A percentile compares a stretch with the other conserved stretches of the same genome.
phyloP scores from a whole-genome alignment of 2,329 filamentous ascomycete species.

The Thelonectria discophora region DNA sequence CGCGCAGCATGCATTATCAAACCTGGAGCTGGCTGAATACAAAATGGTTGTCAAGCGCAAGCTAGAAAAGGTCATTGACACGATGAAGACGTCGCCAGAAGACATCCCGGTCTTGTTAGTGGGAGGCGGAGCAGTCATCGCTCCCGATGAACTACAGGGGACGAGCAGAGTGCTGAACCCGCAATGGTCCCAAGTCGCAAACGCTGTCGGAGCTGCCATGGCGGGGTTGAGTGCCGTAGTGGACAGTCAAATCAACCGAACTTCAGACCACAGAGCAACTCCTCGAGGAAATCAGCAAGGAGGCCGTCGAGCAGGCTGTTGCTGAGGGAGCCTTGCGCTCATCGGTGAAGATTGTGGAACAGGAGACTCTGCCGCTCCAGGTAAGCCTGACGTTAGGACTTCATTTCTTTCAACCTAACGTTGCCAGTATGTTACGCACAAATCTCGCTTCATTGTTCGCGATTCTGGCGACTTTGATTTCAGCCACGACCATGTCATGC shows the following conservation, averaged over 20 bases:
- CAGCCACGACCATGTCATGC: constrained; percentile 17
- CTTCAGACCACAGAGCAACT: constrained; percentile 49
- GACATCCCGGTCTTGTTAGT: constrained; percentile 69
- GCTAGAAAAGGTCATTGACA: constrained; percentile 66
- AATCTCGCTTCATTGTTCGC: constrained; percentile 64
- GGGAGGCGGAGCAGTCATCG: constrained; percentile 69
- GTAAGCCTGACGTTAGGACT: constrained; percentile 40
- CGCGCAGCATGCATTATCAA: constrained; percentile 44
- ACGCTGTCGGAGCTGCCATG: constrained; percentile 71
- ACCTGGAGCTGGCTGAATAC: constrained; percentile 50
- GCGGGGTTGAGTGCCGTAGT: constrained; percentile 65
- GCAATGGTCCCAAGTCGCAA: constrained; percentile 66
- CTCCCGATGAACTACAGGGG: constrained; percentile 62
- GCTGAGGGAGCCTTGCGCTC: constrained; percentile 55
- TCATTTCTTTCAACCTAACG: constrained; percentile 12
- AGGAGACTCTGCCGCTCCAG: constrained; percentile 63
- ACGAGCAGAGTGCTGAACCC: constrained; percentile 66
- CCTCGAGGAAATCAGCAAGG: constrained; percentile 49
- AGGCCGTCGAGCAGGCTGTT: constrained; percentile 56
- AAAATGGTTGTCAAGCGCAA: constrained; percentile 56
- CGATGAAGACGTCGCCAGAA: constrained; percentile 69
- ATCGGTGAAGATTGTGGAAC: constrained; percentile 59
- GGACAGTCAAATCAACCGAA: constrained; percentile 61
- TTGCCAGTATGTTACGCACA: constrained; percentile 59
- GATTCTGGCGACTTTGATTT: constrained; percentile 68